Conservation (phyloP, 2,329 filamentous ascomycete species). For the Taxawa tesnikishii region DNA sequence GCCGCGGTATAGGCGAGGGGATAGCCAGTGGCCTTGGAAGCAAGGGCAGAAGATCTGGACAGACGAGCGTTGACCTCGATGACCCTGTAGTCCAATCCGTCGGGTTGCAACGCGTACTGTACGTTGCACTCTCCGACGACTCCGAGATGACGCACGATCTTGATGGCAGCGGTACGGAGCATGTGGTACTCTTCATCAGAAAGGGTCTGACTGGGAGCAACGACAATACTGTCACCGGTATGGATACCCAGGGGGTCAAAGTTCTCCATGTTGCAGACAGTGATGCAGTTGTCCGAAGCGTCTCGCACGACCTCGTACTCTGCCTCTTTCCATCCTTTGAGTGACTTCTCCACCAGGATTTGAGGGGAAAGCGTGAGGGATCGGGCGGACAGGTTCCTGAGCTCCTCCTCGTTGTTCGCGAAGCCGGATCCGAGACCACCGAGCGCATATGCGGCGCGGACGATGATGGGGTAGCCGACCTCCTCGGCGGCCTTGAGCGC, state of each 20-base stretch:
- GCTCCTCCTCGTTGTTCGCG: slow-evolving; percentile 84
- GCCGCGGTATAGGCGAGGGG: slow-evolving; percentile 94
- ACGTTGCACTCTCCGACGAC: slow-evolving; percentile 99
- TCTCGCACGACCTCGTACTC: slow-evolving; percentile 98
- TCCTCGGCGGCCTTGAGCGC: slow-evolving; percentile 75
- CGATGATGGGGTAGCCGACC: slow-evolving; percentile 94
- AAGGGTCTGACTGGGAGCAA: slow-evolving; percentile 90
- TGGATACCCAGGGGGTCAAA: slow-evolving; percentile 96
- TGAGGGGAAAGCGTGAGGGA: slow-evolving; percentile 90
- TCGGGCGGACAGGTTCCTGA: slow-evolving; percentile 82
- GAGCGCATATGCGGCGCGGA: slow-evolving; percentile 90
- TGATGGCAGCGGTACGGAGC: slow-evolving; percentile 94
- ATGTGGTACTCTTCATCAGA: slow-evolving; percentile 99
- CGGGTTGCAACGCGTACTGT: slow-evolving; percentile 91
- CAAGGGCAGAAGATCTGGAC: slow-evolving; percentile 89
- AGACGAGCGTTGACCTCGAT: slow-evolving; percentile 99
- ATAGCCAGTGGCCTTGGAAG: slow-evolving; percentile 96
- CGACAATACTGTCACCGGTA: slow-evolving; percentile 97
- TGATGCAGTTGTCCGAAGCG: slow-evolving; percentile 96
- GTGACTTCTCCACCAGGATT: slow-evolving; percentile 94
- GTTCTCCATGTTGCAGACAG: slow-evolving; percentile 98
- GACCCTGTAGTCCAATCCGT: slow-evolving; percentile 94
- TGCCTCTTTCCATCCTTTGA: slow-evolving; percentile 99
- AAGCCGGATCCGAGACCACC: slow-evolving; percentile 95
- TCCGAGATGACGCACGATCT: slow-evolving; percentile 92